Evolutionary conservation across 305 asterid species (phyloP), one percentile per base, ranked within the genome.

Genomic region (Fraxinus albicans): DNA sequence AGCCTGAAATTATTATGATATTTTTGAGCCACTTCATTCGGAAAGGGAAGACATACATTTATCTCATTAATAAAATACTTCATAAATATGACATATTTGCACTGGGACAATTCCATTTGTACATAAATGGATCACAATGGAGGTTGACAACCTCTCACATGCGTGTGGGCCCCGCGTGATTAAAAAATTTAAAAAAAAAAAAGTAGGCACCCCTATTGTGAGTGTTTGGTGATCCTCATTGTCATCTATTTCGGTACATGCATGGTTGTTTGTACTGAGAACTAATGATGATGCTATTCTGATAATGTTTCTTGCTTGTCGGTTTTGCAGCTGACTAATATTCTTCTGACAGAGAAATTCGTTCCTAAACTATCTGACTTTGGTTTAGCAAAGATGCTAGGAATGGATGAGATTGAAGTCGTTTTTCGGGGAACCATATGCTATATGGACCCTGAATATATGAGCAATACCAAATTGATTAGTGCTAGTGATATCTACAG

Each of bases 361-460:
- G 87, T 85, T 1, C 89, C 97, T 50, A 94, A 93, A 90, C 93
- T 94, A 55, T 93, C 98, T 4, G 98, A 92, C 86, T 93, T 93
- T 81, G 98, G 97, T 69, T 84, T 93, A 85, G 96, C 95, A 4
- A 93, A 81, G 84, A 88, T 93, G 92, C 67, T 93, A 83, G 94
- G 91, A 7, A 91, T 93, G 91, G 93, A 94, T 47, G 95, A 94
- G 88, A 93, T 93, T 80, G 89, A 91, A 89, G 97, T 92, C 77
- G 96, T 91, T 83, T 93, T 94, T 81, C 89, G 95, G 3, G 98
- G 97, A 73, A 94, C 97, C 44, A 87, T 92, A 81, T 96, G 94
- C 34, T 94, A 94, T 55, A 91, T 94, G 98, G 97, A 94, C 80
- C 98, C 98, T 2, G 98, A 94, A 82, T 94, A 94, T 79, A 94